Conservation (phyloP, 2,329 filamentous ascomycete genomes). For the Trichoderma atroviride region DNA sequence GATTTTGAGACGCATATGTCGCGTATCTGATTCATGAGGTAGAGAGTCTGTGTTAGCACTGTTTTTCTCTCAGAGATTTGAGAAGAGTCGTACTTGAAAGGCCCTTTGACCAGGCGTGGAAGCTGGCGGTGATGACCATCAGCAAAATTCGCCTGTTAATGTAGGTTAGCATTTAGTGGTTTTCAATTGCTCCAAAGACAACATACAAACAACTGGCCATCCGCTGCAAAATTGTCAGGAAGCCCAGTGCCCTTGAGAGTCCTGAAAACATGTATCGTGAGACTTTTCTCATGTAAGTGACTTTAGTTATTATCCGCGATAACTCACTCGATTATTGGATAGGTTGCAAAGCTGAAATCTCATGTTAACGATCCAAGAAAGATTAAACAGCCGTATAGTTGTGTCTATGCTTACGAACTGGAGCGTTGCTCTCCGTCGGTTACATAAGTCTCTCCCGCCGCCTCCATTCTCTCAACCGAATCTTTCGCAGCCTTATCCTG, state of each 20-base stretch:
- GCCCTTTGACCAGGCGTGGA: slow-evolving; percentile 23
- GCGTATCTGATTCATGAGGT: slow-evolving; percentile 1
- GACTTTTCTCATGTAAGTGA: neutral
- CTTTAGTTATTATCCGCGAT: neutral
- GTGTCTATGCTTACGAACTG: slow-evolving; percentile 17
- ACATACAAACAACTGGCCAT: slow-evolving; percentile 27
- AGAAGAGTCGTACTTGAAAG: slow-evolving; percentile 20
- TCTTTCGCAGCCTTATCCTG: slow-evolving; percentile 27
- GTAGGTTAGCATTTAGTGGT: neutral
- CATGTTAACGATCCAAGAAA: neutral
- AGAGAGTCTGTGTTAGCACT: neutral
- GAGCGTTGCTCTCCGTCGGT: slow-evolving; percentile 28
- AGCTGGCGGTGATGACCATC: slow-evolving; percentile 29
- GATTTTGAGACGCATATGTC: slow-evolving; percentile 25
- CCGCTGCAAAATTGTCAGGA: slow-evolving; percentile 18
- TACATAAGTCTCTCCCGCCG: slow-evolving; percentile 20
- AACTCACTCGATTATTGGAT: slow-evolving; percentile 25
- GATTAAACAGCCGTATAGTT: neutral
- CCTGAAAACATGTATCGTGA: neutral
- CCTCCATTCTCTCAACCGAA: slow-evolving; percentile 25
- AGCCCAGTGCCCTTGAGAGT: slow-evolving; percentile 26
- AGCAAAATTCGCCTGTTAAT: slow-evolving; percentile 19
- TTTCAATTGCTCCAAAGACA: neutral
- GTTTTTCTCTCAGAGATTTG: neutral
- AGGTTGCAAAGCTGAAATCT: slow-evolving; percentile 26